Conservation (phyloP, 106 monocot genomes). For the Cymbidium sinense region DNA sequence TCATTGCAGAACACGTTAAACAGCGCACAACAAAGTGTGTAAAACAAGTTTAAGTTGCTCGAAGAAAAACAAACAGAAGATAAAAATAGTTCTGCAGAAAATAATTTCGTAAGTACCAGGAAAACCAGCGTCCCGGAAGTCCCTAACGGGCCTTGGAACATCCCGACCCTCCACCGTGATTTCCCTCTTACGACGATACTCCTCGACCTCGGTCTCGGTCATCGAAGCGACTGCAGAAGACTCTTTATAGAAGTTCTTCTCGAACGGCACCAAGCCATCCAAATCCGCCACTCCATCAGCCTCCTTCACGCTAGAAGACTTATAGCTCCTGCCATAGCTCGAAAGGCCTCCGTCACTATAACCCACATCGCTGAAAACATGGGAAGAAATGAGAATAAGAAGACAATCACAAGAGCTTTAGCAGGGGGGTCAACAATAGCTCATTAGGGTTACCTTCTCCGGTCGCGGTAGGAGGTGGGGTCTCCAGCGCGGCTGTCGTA, state of each 20-base stretch:
- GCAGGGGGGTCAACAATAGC: not conserved
- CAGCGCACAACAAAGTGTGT: not conserved
- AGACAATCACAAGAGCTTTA: not conserved
- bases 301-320: conserved; percentile 32
- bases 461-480: conserved; percentile 67
- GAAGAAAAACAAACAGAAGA: not conserved
- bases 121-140: conserved; percentile 65
- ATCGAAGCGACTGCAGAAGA: conserved; percentile 63
- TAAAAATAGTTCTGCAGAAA: not conserved
- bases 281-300: conserved; percentile 27
- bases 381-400: not conserved
- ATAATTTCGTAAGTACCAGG: conserved; percentile 47
- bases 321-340: conserved; percentile 36
- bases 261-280: conserved; percentile 78
- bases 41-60: not conserved
- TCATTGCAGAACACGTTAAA: not conserved
- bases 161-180: conserved; percentile 93
- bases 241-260: conserved; percentile 97
- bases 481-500: conserved; percentile 73
- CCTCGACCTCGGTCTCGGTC: conserved; percentile 74
- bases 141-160: conserved; percentile 72
- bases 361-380: conserved; percentile 47
- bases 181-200: conserved; percentile 60
- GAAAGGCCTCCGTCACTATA: conserved; percentile 19
- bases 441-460: conserved; percentile 44